Conservation (phyloP, 768 basidiomycete genomes). For the Ramaria sp. region DNA sequence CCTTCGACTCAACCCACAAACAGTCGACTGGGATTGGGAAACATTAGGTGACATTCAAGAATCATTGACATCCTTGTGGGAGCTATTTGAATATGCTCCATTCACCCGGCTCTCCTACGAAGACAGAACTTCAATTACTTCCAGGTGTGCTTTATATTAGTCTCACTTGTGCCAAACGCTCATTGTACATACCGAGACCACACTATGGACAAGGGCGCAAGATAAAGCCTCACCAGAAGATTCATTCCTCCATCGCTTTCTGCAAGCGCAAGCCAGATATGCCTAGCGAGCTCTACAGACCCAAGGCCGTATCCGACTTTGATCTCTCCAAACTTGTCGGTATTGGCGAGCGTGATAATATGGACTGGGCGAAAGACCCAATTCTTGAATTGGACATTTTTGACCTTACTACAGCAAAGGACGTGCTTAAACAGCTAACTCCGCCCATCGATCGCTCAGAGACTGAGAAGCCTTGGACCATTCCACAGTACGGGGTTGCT, state of each 20-base stretch:
- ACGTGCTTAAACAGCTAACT: neutral
- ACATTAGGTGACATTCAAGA: neutral
- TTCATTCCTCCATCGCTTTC: constrained; percentile 15
- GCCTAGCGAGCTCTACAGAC: constrained; percentile 9
- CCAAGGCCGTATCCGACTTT: neutral
- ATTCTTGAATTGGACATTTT: constrained; percentile 3
- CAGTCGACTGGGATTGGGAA: constrained; percentile 5
- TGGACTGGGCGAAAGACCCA: neutral
- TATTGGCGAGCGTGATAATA: neutral
- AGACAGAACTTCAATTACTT: neutral
- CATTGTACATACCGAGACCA: neutral
- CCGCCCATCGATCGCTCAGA: no score
- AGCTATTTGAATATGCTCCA: neutral
- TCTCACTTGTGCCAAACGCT: neutral
- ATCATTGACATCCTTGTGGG: neutral
- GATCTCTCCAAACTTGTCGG: neutral
- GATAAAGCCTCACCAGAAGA: constrained; percentile 10
- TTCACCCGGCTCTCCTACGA: neutral
- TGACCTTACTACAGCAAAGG: neutral
- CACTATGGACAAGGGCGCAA: constrained; percentile 5
- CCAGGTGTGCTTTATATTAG: neutral
- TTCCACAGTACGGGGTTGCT: no score
- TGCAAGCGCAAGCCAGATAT: neutral
- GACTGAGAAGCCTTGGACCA: no score
- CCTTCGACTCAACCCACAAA: constrained; percentile 14